A percentile compares a stretch with the other conserved stretches of the same genome.
These are phyloP conservation scores for Blastocystis sp. DNA, from an alignment of 352 stramenopile genomes.

Conservation along the genomic window DNA sequence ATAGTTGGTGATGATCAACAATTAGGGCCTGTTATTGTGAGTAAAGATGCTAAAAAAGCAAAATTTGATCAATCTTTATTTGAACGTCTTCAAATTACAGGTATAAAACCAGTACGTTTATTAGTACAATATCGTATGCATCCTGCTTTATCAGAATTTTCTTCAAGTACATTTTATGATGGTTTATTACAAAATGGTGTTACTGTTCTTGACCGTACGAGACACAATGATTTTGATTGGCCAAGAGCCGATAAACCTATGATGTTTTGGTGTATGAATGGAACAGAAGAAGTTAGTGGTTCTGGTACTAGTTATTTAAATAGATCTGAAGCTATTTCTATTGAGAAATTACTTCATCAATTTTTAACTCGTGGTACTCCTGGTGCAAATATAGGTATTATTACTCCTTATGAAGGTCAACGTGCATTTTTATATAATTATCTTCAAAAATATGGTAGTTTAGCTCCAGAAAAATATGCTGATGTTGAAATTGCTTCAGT, in stretches of 20 bases:
- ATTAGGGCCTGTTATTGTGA: constrained; percentile 87
- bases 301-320: constrained; percentile 95
- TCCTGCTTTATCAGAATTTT: constrained; percentile 88
- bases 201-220: constrained; percentile 66
- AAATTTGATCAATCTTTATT: constrained; percentile 90
- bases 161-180: constrained; percentile 97
- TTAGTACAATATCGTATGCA: constrained; percentile 99
- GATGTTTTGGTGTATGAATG: constrained; percentile 82
- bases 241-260: constrained; percentile 83
- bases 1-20: constrained; percentile 97
- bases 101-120: constrained; percentile 80
- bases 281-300: constrained; percentile 87
- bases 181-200: constrained; percentile 93
- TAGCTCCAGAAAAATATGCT: constrained; percentile 78
- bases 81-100: constrained; percentile 78
- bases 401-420: constrained; percentile 92
- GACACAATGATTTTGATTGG: constrained; percentile 78
- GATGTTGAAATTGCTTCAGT: constrained; percentile 93
- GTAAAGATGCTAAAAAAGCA: constrained; percentile 85
- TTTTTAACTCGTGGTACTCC: constrained; percentile 74
- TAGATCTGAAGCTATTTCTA: constrained; percentile 81
- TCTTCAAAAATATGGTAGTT: constrained; percentile 57
- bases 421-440: constrained; percentile 94
- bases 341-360: constrained; percentile 89
- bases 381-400: constrained; percentile 73